Percentiles rank a stretch among this genome's conserved stretches.
phyloP scores from a whole-genome alignment of 2,329 filamentous ascomycete genomes.

The Pyrenochaeta sp. region DNA sequence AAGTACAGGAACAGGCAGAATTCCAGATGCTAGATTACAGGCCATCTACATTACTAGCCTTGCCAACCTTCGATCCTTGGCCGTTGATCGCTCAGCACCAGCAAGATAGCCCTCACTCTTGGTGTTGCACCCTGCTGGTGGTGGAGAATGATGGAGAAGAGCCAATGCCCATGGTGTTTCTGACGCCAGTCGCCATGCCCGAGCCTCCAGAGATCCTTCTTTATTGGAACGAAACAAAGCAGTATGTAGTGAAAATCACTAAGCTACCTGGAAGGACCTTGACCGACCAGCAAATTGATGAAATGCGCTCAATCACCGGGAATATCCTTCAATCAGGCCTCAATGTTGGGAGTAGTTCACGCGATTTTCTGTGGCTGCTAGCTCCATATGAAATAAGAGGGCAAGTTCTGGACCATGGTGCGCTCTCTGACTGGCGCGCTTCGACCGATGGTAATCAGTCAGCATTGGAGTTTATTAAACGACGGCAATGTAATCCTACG shows the following conservation, averaged over 20 bases:
- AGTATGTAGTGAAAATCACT: slow-evolving; percentile 28
- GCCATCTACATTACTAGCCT: slow-evolving; percentile 36
- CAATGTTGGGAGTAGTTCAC: slow-evolving; percentile 28
- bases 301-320: slow-evolving; percentile 33
- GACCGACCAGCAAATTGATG: slow-evolving; percentile 20
- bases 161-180: slow-evolving; percentile 30
- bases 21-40: slow-evolving; percentile 34
- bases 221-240: slow-evolving; percentile 42
- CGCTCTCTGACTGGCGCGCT: slow-evolving; percentile 26
- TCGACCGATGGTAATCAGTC: slow-evolving; percentile 14
- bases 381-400: slow-evolving; percentile 28
- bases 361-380: slow-evolving; percentile 44
- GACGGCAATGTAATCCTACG: slow-evolving; percentile 3
- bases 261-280: slow-evolving; percentile 15
- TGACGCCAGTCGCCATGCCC: slow-evolving; percentile 32
- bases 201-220: slow-evolving; percentile 27
- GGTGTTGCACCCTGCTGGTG: slow-evolving; percentile 29
- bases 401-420: slow-evolving; percentile 2
- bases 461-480: slow-evolving; percentile 22
- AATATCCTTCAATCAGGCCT: slow-evolving; percentile 37
- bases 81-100: slow-evolving; percentile 19
- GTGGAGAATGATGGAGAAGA: slow-evolving; percentile 17
- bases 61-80: slow-evolving; percentile 44
- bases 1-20: slow-evolving; percentile 26
- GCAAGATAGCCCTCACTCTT: slow-evolving; percentile 18